phyloP scores from a whole-genome alignment of 73 alveolate genomes.

The Symbiodinium natans region DNA sequence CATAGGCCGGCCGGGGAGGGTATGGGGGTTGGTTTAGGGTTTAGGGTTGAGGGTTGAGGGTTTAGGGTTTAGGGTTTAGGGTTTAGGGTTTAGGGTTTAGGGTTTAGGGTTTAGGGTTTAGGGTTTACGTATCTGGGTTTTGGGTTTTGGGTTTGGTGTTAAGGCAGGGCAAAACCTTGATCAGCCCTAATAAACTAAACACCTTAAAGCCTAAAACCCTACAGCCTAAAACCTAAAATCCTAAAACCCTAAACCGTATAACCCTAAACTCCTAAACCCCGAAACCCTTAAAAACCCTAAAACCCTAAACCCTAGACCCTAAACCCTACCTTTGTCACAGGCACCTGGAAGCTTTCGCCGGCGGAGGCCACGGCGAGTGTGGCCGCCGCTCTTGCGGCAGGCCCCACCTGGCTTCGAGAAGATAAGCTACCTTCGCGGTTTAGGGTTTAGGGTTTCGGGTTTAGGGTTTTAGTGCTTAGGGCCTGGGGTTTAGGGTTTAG shows the following conservation, averaged over 20 bases:
- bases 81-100: not conserved
- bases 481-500: not conserved
- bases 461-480: not conserved
- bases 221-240: not conserved
- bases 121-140: no score
- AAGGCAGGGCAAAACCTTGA: no score
- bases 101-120: not conserved
- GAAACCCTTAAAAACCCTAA: not conserved
- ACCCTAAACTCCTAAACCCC: no score
- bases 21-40: not conserved
- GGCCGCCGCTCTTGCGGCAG: constrained; percentile 56
- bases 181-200: no score
- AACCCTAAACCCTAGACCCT: not conserved
- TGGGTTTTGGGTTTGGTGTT: not conserved
- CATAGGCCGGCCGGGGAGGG: constrained; percentile 20
- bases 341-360: constrained; percentile 76
- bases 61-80: not conserved
- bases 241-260: not conserved
- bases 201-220: no score
- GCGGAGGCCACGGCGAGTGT: constrained; percentile 27
- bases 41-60: not conserved
- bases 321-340: constrained; percentile 13
- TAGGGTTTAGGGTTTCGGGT: not conserved
- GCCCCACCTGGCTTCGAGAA: not conserved
- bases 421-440: not conserved